Evolutionary conservation across 208 protist genomes (phyloP).

Genomic region (Angomonas ambiguus): DNA sequence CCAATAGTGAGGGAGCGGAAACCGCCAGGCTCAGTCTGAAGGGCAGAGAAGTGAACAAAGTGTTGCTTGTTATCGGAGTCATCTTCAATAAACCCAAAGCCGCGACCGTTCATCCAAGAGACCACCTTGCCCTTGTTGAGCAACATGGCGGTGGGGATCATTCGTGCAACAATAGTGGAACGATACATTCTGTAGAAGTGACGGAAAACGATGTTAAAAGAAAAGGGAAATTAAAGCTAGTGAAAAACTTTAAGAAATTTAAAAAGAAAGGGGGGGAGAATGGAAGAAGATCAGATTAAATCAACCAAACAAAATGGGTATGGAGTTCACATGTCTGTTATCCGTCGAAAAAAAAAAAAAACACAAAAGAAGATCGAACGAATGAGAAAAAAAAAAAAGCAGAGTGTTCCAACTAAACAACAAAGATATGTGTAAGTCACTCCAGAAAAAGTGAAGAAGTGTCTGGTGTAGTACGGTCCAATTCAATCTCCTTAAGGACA

Average conservation of each 20-base stretch:
- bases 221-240: background rate
- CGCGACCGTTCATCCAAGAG: conserved; percentile 84
- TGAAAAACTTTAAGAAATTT: background rate
- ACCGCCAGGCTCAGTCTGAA: conserved; percentile 86
- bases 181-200: conserved; percentile 58
- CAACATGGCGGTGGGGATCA: conserved; percentile 53
- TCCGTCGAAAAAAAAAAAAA: conserved; percentile 11
- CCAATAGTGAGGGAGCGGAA: conserved; percentile 79
- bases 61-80: conserved; percentile 87
- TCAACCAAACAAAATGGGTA: background rate
- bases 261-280: background rate
- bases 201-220: background rate
- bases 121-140: conserved; percentile 87
- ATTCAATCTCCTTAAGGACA: background rate
- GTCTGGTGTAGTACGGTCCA: background rate
- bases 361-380: background rate
- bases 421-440: too few species aligned
- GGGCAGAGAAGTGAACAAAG: conserved; percentile 90
- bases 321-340: background rate
- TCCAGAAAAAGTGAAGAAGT: too few species aligned
- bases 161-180: conserved; percentile 38
- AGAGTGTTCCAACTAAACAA: too few species aligned
- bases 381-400: conserved; percentile 21
- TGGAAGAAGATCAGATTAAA: conserved; percentile 1
- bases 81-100: conserved; percentile 91